Evolutionary conservation across 2,329 filamentous ascomycete species (phyloP), one percentile per base, ranked within the genome.

Genomic region (Aotearoamyces nothofagi): DNA sequence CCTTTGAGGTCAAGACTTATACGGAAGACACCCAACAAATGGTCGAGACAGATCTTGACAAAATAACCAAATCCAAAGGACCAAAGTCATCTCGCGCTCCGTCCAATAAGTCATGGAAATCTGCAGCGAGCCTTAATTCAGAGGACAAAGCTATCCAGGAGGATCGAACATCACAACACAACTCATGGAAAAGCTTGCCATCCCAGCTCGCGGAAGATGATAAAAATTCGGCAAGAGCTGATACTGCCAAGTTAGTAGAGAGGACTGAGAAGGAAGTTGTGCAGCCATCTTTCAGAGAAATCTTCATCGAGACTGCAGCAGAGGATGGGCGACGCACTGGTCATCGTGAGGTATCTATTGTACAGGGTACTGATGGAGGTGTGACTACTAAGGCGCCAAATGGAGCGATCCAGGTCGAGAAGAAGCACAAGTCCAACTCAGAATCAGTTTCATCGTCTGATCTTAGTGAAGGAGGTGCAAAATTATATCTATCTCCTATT

Each of bases 21-120:
- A 47, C 49, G 3, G 65, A 73, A 15, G 71, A 77, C 17, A 69
- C 77, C 17, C 74, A 92, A 55, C 86, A 96, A 55, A 74, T 96
- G 55, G 78, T 92, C 3, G 69, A 78, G 35, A 98, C 90, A 0
- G 90, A 98, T 51, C 46, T 90, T 32, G 81, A 94, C 41, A 44
- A 40, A 27, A 33, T 47, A 11, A 17, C n/a, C 11, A 28, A 20
- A 20, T 8, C 19, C n/a, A n/a, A n/a, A n/a, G n/a, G n/a, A n/a
- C n/a, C n/a, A n/a, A n/a, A n/a, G n/a, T n/a, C n/a, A n/a, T n/a
- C n/a, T n/a, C n/a, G n/a, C n/a, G n/a, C n/a, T n/a, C n/a, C n/a
- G n/a, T n/a, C n/a, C n/a, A n/a, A n/a, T n/a, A n/a, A n/a, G n/a
- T n/a, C n/a, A n/a, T n/a, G n/a, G n/a, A n/a, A n/a, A n/a, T n/a